A percentile compares a stretch with the other conserved stretches of the same genome.
phyloP scores from a whole-genome alignment of 208 protist species.

The Phytomonas sp. region DNA sequence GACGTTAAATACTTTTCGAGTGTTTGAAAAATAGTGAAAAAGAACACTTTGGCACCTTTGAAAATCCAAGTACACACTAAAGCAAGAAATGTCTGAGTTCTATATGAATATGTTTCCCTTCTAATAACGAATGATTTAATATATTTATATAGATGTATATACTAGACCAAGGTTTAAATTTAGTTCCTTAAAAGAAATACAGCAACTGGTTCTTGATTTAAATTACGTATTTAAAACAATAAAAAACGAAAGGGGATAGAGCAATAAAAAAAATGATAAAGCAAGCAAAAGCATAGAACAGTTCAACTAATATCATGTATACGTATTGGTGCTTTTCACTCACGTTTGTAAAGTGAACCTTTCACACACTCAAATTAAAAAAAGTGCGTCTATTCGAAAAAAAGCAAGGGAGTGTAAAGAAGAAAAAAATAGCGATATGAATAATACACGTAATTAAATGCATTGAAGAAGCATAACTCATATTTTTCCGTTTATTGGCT shows the following conservation, averaged over 20 bases:
- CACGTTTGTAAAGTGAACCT: neutral
- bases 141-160: too few relatives aligned
- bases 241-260: constrained; percentile 10
- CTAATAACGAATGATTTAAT: neutral
- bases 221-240: constrained; percentile 4
- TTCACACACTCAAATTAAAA: neutral
- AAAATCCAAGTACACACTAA: neutral
- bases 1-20: neutral
- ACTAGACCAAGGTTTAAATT: neutral
- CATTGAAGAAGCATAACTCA: neutral
- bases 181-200: neutral
- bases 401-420: neutral
- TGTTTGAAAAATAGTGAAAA: too few relatives aligned
- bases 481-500: neutral
- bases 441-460: constrained; percentile 6
- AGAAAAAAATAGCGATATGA: neutral
- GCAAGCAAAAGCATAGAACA: constrained; percentile 1
- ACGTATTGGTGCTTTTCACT: neutral
- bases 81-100: neutral
- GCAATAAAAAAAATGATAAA: constrained; percentile 3
- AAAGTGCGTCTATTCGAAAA: constrained; percentile 1
- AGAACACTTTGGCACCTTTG: neutral
- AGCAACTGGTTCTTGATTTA: neutral
- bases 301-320: neutral
- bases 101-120: neutral